Conservation (phyloP, 2,329 filamentous ascomycete species). For the Pseudocercospora eumusae region DNA sequence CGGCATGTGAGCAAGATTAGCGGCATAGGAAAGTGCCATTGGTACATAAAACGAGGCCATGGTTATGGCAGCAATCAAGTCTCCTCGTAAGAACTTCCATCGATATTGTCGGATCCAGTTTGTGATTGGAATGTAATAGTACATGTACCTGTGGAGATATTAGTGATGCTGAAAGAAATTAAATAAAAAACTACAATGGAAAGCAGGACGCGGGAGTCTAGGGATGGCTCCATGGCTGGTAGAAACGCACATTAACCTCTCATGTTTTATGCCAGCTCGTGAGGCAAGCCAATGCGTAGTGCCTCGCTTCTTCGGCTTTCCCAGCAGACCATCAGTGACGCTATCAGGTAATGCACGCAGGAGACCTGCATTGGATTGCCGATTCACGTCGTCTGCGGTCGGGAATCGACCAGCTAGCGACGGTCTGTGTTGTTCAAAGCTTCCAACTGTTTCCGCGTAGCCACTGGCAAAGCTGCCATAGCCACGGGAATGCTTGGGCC, state of each 20-base stretch:
- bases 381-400: conserved; percentile 25
- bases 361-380: conserved; percentile 39
- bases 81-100: conserved; percentile 77
- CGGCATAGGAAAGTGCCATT: conserved; percentile 90
- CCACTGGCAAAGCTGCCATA: conserved; percentile 49
- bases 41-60: conserved; percentile 98
- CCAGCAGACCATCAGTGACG: conserved; percentile 48
- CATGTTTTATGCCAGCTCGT: conserved; percentile 72
- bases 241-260: conserved; percentile 66
- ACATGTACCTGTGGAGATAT: conserved; percentile 67
- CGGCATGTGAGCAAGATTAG: conserved; percentile 88
- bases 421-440: conserved; percentile 38
- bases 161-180: conserved; percentile 20
- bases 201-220: not conserved
- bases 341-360: conserved; percentile 47
- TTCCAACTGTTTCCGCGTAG: conserved; percentile 25
- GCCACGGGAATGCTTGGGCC: conserved; percentile 54
- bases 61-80: conserved; percentile 86
- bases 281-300: conserved; percentile 72
- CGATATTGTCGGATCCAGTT: conserved; percentile 90
- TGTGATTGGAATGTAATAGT: conserved; percentile 89
- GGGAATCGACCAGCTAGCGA: conserved; percentile 26
- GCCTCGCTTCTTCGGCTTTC: conserved; percentile 63
- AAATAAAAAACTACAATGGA: not conserved
- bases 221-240: not conserved